Evolutionary conservation across 1,139 yeast species (phyloP).

Genomic region (Taphrina pruni): DNA sequence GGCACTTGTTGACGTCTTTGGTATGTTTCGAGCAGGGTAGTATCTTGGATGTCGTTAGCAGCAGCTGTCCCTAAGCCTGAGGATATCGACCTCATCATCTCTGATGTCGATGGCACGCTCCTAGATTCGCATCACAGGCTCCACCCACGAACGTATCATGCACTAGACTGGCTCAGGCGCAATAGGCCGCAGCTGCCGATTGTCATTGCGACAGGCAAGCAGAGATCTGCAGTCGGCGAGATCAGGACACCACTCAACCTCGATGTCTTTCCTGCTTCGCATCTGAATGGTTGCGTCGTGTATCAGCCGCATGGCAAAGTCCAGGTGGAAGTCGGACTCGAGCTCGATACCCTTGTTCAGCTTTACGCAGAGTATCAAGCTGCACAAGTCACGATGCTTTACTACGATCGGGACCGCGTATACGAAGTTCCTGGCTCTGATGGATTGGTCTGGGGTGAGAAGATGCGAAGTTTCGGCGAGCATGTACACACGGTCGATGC

Average conservation of each 20-base stretch:
- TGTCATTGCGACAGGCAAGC: constrained; percentile 43
- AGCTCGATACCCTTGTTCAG: constrained; percentile 30
- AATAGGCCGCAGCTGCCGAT: constrained; percentile 41
- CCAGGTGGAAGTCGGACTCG: constrained; percentile 38
- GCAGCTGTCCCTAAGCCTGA: background rate
- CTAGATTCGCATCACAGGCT: constrained; percentile 41
- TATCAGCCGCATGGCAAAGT: constrained; percentile 40
- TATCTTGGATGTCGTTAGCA: background rate
- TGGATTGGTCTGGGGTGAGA: constrained; percentile 38
- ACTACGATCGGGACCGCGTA: constrained; percentile 40
- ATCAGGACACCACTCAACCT: constrained; percentile 41
- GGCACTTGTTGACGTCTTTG: too few species aligned
- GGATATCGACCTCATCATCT: constrained; percentile 34
- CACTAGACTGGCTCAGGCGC: constrained; percentile 40
- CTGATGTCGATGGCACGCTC: constrained; percentile 43
- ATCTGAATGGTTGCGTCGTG: constrained; percentile 42
- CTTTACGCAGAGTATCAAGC: constrained; percentile 29
- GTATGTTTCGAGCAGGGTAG: too few species aligned
- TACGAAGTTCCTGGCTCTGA: constrained; percentile 40
- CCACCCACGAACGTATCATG: constrained; percentile 42
- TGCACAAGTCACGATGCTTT: constrained; percentile 39
- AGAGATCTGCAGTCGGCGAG: constrained; percentile 40
- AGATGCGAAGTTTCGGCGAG: constrained; percentile 33
- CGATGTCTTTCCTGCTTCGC: constrained; percentile 43
- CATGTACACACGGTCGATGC: constrained; percentile 24